These are phyloP conservation scores for Caryopteris hybrid DNA, from an alignment of 305 asterid genomes.

Conservation along the genomic window DNA sequence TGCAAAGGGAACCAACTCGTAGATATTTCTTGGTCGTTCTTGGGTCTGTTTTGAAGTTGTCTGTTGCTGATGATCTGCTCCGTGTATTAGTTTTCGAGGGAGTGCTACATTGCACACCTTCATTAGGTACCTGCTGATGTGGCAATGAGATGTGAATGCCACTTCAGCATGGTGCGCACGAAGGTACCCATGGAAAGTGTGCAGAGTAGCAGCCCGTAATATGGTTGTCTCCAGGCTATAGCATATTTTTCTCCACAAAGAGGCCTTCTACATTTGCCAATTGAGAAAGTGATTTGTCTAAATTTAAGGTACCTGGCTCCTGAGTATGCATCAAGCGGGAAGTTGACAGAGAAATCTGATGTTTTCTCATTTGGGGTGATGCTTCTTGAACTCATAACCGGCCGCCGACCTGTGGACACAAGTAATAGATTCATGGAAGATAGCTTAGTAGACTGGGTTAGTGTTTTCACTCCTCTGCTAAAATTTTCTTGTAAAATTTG, in stretches of 20 bases:
- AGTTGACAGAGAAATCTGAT: slow-evolving; percentile 49
- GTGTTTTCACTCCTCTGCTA: not conserved
- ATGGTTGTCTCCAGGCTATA: too few species aligned
- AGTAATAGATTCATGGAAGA: slow-evolving; percentile 40
- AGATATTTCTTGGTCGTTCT: not conserved
- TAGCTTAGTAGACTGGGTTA: slow-evolving; percentile 58
- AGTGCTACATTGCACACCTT: too few species aligned
- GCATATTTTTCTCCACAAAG: too few species aligned
- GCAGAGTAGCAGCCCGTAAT: not conserved
- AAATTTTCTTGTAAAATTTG: not conserved
- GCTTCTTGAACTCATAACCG: slow-evolving; percentile 54
- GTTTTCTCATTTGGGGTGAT: slow-evolving; percentile 62
- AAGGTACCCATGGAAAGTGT: not conserved
- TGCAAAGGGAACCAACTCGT: not conserved
- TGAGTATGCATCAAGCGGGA: slow-evolving; percentile 58
- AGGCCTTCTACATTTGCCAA: not conserved
- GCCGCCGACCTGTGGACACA: slow-evolving; percentile 48
- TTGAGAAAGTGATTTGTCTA: not conserved
- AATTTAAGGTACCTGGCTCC: slow-evolving; percentile 49
- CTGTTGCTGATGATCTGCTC: not conserved
- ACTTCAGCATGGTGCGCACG: too few species aligned
- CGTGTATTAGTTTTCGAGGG: too few species aligned
- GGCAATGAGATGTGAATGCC: too few species aligned
- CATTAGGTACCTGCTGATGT: too few species aligned
- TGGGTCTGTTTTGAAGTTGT: not conserved